These are phyloP conservation scores for Omphalotus olearius DNA, from an alignment of 1,284 basidiomycete species.

Conservation along the genomic window DNA sequence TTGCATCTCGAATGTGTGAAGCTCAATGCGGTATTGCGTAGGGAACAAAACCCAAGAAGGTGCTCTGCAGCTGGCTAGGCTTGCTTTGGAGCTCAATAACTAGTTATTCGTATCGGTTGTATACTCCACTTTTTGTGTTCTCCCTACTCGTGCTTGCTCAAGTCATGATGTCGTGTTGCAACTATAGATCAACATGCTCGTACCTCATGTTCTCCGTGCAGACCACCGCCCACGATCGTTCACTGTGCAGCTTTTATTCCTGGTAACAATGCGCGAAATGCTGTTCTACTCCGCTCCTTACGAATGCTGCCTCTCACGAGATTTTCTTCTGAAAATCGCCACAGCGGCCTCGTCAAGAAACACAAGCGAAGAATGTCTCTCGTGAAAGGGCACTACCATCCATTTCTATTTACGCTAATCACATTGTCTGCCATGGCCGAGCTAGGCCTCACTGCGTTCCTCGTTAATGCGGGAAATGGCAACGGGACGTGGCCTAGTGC, in stretches of 20 bases:
- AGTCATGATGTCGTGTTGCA: no score
- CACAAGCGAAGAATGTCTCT: slow-evolving; percentile 28
- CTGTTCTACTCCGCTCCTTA: neutral
- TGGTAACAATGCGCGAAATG: neutral
- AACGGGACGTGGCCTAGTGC: slow-evolving; percentile 53
- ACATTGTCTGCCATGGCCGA: slow-evolving; percentile 63
- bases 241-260: no score
- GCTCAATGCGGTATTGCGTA: slow-evolving; percentile 23
- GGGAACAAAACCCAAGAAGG: slow-evolving; percentile 93
- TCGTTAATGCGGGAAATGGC: slow-evolving; percentile 63
- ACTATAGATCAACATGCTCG: no score
- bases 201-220: no score
- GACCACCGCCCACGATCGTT: no score
- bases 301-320: no score
- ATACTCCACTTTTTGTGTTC: neutral
- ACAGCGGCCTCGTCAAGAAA: no score
- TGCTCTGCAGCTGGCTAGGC: slow-evolving; percentile 75
- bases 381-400: slow-evolving; percentile 54
- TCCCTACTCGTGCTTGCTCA: no score
- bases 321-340: no score
- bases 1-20: neutral
- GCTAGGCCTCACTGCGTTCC: slow-evolving; percentile 64
- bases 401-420: slow-evolving; percentile 67
- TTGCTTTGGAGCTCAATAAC: slow-evolving; percentile 42
- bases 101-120: neutral